phyloP scores from a whole-genome alignment of 768 basidiomycete species.

The Coprinopsis cinerea region DNA sequence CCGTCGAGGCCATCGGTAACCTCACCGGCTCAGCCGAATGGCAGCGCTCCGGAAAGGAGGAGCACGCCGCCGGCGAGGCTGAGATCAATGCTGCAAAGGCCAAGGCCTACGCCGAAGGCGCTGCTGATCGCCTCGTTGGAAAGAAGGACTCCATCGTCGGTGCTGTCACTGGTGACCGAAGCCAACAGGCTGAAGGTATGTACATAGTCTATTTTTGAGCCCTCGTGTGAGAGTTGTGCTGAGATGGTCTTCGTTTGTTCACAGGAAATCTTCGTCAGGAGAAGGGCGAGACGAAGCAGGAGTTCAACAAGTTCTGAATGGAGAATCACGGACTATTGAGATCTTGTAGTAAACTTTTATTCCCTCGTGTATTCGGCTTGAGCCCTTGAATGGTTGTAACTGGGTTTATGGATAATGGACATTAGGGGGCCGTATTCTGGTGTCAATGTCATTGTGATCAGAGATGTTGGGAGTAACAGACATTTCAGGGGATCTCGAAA shows the following conservation, averaged over 20 bases:
- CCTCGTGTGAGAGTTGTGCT: not conserved
- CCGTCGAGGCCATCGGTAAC: conserved; percentile 34
- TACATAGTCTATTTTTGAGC: not conserved
- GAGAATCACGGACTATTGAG: too few relatives aligned
- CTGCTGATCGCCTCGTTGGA: conserved; percentile 34
- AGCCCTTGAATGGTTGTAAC: too few relatives aligned
- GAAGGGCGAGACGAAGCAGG: conserved; percentile 45
- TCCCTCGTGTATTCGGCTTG: too few relatives aligned
- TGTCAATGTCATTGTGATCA: too few relatives aligned
- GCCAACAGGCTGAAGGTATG: conserved; percentile 31
- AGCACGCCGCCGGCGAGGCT: conserved; percentile 40
- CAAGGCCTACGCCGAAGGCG: conserved; percentile 40
- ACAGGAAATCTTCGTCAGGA: conserved; percentile 47
- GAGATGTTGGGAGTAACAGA: too few relatives aligned
- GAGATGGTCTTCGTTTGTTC: not conserved
- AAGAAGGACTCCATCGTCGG: conserved; percentile 41
- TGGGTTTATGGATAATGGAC: too few relatives aligned
- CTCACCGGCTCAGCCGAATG: conserved; percentile 34
- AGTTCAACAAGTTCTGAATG: conserved; percentile 31
- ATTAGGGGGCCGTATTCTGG: too few relatives aligned
- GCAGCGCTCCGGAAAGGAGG: conserved; percentile 36
- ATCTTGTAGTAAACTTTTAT: too few relatives aligned
- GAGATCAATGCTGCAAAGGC: conserved; percentile 38
- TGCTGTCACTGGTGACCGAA: conserved; percentile 39
- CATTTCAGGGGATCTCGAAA: too few relatives aligned